Evolutionary conservation across 257 asterid genomes (phyloP), one percentile per base, ranked within the genome.

Genomic region (Solanum piurae): DNA sequence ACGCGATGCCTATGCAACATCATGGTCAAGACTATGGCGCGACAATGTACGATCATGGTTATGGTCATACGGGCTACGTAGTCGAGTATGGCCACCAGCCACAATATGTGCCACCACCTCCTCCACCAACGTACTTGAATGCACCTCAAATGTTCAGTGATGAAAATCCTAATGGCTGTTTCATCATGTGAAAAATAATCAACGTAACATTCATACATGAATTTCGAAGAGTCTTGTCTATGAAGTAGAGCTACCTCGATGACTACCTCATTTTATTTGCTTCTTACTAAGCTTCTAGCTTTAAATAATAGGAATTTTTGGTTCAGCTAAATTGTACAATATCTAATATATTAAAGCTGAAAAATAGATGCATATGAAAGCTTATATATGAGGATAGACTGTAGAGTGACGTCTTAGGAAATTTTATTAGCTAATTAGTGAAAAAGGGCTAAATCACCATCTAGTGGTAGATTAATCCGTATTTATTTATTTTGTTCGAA

Each of bases 161-260:
- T 8, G 99, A 97, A 87, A 94, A 97, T 87, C 98, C 98, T 2
- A 92, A 95, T 58, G 98, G 95, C 76, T 96, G 99, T 90, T 92
- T 89, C 2, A 89, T 96, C 73, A 96, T 96, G 99, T 96, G 92
- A 44, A 93, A 73, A 58, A 72, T 9, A 49, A 58, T 64, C 5
- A 38, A 9, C 44, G 1, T 40, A 40, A 40, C 12, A 40, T 25
- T 49, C 7, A 18, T 18, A 23, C 33, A 12, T 1, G 1, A 40
- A 38, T 55, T 40, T 18, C 0, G 4, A 5, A 10, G 6, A 38
- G 21, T n/a, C 58, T 75, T 37, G 55, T 34, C 18, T n/a, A 18
- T 16, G 36, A 72, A 72, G 36, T 79, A 42, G 86, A 40, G 33
- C 40, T 16, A 77, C 38, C 23, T 25, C 21, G 1, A n/a, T 12